phyloP scores from a whole-genome alignment of 768 basidiomycete species.

The Russula olivacea region DNA sequence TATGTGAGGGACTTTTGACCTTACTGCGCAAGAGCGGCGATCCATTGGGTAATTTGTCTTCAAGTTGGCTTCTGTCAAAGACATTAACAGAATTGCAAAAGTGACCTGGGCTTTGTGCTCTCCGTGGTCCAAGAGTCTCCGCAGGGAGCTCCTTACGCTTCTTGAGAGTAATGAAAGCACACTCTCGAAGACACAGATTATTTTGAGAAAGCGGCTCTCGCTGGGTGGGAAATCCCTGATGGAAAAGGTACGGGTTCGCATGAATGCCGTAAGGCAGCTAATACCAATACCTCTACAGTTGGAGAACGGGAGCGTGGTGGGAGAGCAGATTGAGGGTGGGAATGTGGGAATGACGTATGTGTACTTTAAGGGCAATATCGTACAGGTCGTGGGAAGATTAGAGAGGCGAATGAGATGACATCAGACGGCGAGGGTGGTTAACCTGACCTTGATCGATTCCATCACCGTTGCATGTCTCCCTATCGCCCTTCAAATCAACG shows the following conservation, averaged over 20 bases:
- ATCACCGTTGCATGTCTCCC: conserved; percentile 20
- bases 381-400: conserved; percentile 18
- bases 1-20: conserved; percentile 46
- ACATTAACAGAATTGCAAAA: conserved; percentile 9
- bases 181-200: neutral
- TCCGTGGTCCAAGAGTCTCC: conserved; percentile 48
- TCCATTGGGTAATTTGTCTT: conserved; percentile 17
- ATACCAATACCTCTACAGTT: neutral
- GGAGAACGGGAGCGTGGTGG: neutral
- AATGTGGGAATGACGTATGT: neutral
- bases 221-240: conserved; percentile 1
- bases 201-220: conserved; percentile 10
- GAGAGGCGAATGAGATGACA: conserved; percentile 3
- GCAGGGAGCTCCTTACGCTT: conserved; percentile 35
- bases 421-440: neutral
- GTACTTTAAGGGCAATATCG: conserved; percentile 13
- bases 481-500: conserved; percentile 33
- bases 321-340: neutral
- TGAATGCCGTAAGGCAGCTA: neutral
- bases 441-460: neutral
- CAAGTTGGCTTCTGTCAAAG: neutral
- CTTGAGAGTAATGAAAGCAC: neutral
- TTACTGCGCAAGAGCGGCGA: conserved; percentile 29
- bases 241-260: neutral
- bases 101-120: conserved; percentile 31